Percentiles rank a stretch among this genome's conserved stretches.
Conservation (phyloP, 1,284 basidiomycete genomes). For the Pseudozyma pruni region DNA sequence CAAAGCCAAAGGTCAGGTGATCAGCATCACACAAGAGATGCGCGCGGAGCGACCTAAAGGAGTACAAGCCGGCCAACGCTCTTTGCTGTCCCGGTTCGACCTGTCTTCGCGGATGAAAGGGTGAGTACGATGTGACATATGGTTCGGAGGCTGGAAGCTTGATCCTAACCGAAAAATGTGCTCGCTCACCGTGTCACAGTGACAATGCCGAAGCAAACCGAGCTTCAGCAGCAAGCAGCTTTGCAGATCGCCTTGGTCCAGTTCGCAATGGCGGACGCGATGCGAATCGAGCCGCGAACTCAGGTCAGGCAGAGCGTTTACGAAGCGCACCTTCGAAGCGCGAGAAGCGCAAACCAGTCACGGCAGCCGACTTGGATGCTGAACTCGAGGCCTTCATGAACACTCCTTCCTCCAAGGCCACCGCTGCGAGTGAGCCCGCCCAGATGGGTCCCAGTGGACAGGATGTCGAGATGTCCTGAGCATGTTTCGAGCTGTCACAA, state of each 20-base stretch:
- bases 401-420: slow-evolving; percentile 14
- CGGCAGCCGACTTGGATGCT: slow-evolving; percentile 84
- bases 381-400: slow-evolving; percentile 91
- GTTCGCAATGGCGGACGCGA: slow-evolving; percentile 15
- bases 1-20: slow-evolving; percentile 77
- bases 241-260: slow-evolving; percentile 39
- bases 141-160: too few species aligned
- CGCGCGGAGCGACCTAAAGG: slow-evolving; percentile 29
- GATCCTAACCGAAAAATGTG: too few species aligned
- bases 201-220: slow-evolving; percentile 2
- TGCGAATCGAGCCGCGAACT: slow-evolving; percentile 34
- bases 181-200: too few species aligned
- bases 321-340: slow-evolving; percentile 20
- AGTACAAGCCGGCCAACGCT: slow-evolving; percentile 7
- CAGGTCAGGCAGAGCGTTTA: neutral
- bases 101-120: slow-evolving; percentile 43
- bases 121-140: too few species aligned
- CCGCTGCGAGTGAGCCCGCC: neutral
- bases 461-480: slow-evolving; percentile 39
- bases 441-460: neutral
- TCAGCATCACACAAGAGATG: slow-evolving; percentile 56
- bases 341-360: slow-evolving; percentile 71
- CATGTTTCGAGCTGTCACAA: neutral
- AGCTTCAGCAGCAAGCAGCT: slow-evolving; percentile 6
- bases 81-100: slow-evolving; percentile 45